phyloP scores from a whole-genome alignment of 1,284 basidiomycete genomes.

The Puccinia brachypodii region DNA sequence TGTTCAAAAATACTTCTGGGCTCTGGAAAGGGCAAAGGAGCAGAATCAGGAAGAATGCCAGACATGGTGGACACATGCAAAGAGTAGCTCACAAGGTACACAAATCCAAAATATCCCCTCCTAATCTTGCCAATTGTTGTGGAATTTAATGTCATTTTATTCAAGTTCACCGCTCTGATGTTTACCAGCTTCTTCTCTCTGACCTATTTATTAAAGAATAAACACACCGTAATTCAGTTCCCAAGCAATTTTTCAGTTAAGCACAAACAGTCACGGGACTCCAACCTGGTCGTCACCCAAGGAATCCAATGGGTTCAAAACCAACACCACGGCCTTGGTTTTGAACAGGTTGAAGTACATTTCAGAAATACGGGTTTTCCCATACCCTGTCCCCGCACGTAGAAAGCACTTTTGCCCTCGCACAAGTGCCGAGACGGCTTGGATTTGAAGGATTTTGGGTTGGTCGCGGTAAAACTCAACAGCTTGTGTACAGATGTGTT shows the following conservation, averaged over 20 bases:
- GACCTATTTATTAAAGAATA: too few relatives aligned
- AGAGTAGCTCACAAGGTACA: background rate
- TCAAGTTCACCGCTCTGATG: background rate
- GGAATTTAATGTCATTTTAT: background rate
- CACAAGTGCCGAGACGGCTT: background rate
- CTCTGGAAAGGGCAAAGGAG: background rate
- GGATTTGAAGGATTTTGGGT: background rate
- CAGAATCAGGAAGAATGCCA: background rate
- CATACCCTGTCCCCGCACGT: background rate
- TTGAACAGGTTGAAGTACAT: background rate
- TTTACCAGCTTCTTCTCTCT: background rate
- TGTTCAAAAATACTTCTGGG: conserved; percentile 23
- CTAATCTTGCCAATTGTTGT: background rate
- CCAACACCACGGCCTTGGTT: too few relatives aligned
- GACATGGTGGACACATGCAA: too few relatives aligned
- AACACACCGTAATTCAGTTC: too few relatives aligned
- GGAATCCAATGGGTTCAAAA: too few relatives aligned
- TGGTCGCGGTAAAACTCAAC: background rate
- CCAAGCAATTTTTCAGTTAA: too few relatives aligned
- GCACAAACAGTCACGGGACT: too few relatives aligned
- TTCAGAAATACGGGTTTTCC: background rate
- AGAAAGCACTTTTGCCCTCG: background rate
- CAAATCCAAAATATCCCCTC: background rate
- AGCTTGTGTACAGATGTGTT: background rate
- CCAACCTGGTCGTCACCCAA: too few relatives aligned